These are phyloP conservation scores for Cyclotella atomus DNA, from an alignment of 108 stramenopile species.

Conservation along the genomic window DNA sequence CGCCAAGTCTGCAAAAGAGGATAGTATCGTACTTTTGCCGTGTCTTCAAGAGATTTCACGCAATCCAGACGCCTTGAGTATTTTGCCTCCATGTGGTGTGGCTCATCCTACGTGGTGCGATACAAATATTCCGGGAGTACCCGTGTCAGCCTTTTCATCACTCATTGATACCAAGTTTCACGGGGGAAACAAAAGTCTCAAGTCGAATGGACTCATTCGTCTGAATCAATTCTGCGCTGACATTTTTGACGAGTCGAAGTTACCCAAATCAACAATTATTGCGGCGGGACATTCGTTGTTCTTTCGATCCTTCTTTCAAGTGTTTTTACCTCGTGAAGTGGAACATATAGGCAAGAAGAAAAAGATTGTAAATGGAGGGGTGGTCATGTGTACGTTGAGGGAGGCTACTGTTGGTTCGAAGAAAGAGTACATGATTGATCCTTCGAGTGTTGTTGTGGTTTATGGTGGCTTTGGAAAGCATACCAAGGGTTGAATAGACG, in stretches of 20 bases:
- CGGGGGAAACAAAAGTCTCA: conserved; percentile 82
- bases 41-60: conserved; percentile 85
- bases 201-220: conserved; percentile 72
- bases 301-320: conserved; percentile 86
- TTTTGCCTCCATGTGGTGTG: conserved; percentile 63
- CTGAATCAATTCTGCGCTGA: conserved; percentile 74
- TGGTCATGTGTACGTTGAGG: conserved; percentile 74
- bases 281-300: conserved; percentile 89
- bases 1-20: conserved; percentile 18
- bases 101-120: conserved; percentile 75
- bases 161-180: conserved; percentile 68
- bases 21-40: conserved; percentile 66
- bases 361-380: conserved; percentile 89
- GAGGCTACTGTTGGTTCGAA: conserved; percentile 59
- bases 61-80: conserved; percentile 89
- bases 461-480: conserved; percentile 86
- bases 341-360: conserved; percentile 81
- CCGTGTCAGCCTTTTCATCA: conserved; percentile 42
- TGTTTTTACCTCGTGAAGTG: conserved; percentile 67
- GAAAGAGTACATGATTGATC: conserved; percentile 86
- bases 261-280: conserved; percentile 59
- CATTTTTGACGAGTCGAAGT: conserved; percentile 65
- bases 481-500: conserved; percentile 42
- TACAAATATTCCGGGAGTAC: conserved; percentile 27
- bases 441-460: conserved; percentile 64